These are phyloP conservation scores for Aspergillus mulundensis DNA, from an alignment of 495 filamentous ascomycete species.

Conservation along the genomic window DNA sequence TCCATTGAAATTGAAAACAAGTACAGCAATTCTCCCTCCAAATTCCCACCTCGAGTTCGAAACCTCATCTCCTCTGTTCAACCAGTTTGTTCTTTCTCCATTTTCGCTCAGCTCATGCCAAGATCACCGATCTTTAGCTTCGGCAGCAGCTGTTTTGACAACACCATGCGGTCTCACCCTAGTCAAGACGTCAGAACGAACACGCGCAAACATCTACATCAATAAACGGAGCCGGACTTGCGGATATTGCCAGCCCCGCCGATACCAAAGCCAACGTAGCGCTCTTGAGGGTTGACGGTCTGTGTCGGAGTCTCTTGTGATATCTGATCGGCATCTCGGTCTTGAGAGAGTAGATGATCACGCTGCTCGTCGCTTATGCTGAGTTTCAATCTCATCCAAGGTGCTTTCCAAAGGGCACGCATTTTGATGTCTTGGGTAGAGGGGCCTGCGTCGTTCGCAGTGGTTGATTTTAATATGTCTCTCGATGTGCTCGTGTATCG, in stretches of 20 bases:
- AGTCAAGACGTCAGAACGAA: background rate
- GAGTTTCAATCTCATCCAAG: constrained; percentile 6
- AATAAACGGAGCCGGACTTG: constrained; percentile 20
- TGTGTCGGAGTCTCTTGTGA: background rate
- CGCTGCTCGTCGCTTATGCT: constrained; percentile 6
- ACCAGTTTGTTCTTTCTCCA: background rate
- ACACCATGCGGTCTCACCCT: constrained; percentile 6
- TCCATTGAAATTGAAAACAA: background rate
- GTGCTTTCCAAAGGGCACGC: constrained; percentile 5
- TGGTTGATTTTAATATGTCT: background rate
- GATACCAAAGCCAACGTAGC: constrained; percentile 35
- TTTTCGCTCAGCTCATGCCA: background rate
- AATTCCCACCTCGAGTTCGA: background rate
- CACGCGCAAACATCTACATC: background rate
- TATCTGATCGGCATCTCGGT: background rate
- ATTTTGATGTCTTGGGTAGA: background rate
- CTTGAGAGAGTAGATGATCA: background rate
- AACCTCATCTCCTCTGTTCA: background rate
- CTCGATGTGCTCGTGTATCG: background rate
- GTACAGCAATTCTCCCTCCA: background rate
- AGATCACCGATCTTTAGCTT: background rate
- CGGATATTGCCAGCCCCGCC: constrained; percentile 39
- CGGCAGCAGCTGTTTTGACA: background rate
- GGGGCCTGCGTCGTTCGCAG: background rate
- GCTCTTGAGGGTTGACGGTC: constrained; percentile 16